These are phyloP conservation scores for Kwoniella bestiolae DNA, from an alignment of 768 basidiomycete species.

Conservation along the genomic window DNA sequence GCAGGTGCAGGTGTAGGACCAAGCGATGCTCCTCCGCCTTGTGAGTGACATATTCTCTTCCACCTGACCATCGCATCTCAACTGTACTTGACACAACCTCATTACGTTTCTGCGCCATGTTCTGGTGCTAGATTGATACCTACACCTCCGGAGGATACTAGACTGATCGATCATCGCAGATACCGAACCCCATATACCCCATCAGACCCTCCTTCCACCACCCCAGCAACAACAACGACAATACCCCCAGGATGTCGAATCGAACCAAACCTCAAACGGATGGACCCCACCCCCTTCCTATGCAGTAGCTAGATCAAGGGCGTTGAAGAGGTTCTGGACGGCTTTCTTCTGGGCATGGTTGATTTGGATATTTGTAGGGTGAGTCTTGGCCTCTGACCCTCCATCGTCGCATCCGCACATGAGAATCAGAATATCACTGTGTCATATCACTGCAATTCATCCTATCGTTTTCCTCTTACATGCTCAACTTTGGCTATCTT, in stretches of 20 bases:
- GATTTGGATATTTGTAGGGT: slow-evolving; percentile 53
- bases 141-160: too few relatives aligned
- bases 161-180: slow-evolving; percentile 1
- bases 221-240: not conserved
- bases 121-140: too few relatives aligned
- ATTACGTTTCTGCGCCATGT: too few relatives aligned
- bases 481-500: too few relatives aligned
- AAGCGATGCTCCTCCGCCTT: slow-evolving; percentile 27
- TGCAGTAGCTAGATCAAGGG: slow-evolving; percentile 38
- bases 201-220: slow-evolving; percentile 17
- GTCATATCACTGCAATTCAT: too few relatives aligned
- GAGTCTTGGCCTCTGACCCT: slow-evolving; percentile 22
- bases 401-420: too few relatives aligned
- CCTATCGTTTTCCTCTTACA: too few relatives aligned
- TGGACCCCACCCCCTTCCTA: slow-evolving; percentile 43
- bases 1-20: slow-evolving; percentile 5
- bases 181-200: slow-evolving; percentile 12
- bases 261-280: slow-evolving; percentile 10
- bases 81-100: too few relatives aligned
- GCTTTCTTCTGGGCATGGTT: slow-evolving; percentile 51
- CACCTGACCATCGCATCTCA: not conserved
- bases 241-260: not conserved
- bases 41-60: slow-evolving; percentile 11
- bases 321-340: slow-evolving; percentile 47
- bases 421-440: too few relatives aligned